phyloP scores from a whole-genome alignment of 2,329 filamentous ascomycete species.

The Xylaria sp. region DNA sequence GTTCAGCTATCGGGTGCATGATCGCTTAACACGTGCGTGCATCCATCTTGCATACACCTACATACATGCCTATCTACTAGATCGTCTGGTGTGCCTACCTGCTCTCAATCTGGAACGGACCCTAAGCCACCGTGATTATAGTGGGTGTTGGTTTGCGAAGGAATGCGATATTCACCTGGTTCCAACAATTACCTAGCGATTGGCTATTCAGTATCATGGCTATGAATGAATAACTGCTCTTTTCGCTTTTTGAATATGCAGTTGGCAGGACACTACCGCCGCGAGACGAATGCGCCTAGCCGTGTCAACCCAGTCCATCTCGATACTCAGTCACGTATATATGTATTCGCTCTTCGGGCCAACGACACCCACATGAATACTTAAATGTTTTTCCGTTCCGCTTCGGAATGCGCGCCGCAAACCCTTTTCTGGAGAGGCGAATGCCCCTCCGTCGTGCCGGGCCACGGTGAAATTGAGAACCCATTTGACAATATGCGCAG shows the following conservation, averaged over 20 bases:
- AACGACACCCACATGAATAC: not conserved
- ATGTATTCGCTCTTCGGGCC: not conserved
- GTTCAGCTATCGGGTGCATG: constrained; percentile 31
- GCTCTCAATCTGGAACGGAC: constrained; percentile 36
- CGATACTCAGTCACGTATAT: not conserved
- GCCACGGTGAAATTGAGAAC: constrained; percentile 19
- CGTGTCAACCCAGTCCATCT: not conserved
- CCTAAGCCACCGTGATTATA: constrained; percentile 25
- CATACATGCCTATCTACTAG: constrained; percentile 3
- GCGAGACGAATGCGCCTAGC: not conserved
- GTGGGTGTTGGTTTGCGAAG: constrained; percentile 12
- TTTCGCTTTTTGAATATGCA: not conserved
- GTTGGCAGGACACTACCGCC: not conserved
- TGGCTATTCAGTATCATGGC: not conserved
- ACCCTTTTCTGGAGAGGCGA: constrained; percentile 16
- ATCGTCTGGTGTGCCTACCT: not conserved
- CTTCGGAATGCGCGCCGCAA: constrained; percentile 31
- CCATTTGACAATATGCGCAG: not conserved
- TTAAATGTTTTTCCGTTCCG: constrained; percentile 3
- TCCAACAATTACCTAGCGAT: not conserved
- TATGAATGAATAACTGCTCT: constrained; percentile 3
- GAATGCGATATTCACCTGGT: constrained; percentile 3
- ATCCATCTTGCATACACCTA: constrained; percentile 38
- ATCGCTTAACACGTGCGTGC: constrained; percentile 33
- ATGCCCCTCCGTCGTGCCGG: constrained; percentile 12